These are phyloP conservation scores for Limnanthes douglasii DNA, from an alignment of 345 rosid species.

Conservation along the genomic window DNA sequence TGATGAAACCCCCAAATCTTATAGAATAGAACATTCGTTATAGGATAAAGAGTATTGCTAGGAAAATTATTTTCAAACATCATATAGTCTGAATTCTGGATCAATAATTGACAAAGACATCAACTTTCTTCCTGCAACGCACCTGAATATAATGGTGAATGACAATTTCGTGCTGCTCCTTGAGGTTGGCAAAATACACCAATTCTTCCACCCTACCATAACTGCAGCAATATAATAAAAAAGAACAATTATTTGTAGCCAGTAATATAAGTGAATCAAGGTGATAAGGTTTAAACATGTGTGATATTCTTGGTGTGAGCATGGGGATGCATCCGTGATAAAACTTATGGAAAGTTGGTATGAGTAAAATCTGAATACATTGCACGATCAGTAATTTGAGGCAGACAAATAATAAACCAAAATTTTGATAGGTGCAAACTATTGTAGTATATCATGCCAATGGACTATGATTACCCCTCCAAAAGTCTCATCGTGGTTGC, in stretches of 20 bases:
- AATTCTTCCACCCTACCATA: constrained; percentile 94
- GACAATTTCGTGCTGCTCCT: constrained; percentile 89
- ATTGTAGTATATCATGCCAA: no score
- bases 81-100: no score
- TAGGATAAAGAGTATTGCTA: no score
- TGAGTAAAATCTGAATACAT: background rate
- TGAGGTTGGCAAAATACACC: constrained; percentile 88
- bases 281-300: background rate
- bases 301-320: background rate
- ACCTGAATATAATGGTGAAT: constrained; percentile 92
- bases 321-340: constrained; percentile 3
- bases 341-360: no score
- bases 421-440: no score
- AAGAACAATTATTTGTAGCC: no score
- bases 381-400: background rate
- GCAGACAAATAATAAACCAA: no score
- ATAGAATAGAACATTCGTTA: no score
- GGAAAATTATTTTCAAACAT: no score
- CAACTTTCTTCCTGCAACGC: constrained; percentile 2
- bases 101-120: no score
- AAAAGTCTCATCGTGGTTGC: constrained; percentile 94
- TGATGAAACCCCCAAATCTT: no score
- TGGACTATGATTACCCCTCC: constrained; percentile 72
- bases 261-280: background rate
- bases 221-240: constrained; percentile 35